Conservation (phyloP, 2,329 filamentous ascomycete genomes). For the Rhinocladiella similis region DNA sequence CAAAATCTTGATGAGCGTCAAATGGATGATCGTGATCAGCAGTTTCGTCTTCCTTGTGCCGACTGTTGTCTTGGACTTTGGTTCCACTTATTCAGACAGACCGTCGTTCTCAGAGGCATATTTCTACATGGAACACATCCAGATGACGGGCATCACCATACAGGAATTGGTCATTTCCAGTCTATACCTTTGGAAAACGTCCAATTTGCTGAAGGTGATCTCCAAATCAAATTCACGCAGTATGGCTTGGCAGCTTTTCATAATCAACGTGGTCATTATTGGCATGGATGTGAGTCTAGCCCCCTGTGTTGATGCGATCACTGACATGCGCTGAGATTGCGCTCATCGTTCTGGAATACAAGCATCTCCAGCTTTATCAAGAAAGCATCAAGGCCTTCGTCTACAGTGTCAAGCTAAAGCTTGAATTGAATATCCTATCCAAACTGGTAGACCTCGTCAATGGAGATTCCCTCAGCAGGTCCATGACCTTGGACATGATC, state of each 20-base stretch:
- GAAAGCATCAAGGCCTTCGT: constrained; percentile 48
- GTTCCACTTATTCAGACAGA: constrained; percentile 34
- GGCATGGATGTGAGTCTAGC: constrained; percentile 37
- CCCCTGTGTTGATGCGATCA: background rate
- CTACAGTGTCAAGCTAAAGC: constrained; percentile 51
- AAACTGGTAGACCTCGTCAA: constrained; percentile 44
- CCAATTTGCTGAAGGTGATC: constrained; percentile 51
- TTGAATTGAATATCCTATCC: constrained; percentile 50
- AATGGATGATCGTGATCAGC: constrained; percentile 48
- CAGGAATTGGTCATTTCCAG: constrained; percentile 57
- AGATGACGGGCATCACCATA: constrained; percentile 57
- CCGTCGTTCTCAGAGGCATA: constrained; percentile 38
- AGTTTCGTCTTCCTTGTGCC: constrained; percentile 45
- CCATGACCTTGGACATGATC: constrained; percentile 17
- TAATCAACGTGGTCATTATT: constrained; percentile 51
- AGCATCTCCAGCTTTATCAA: constrained; percentile 46
- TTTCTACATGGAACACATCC: constrained; percentile 54
- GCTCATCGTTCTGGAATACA: constrained; percentile 45
- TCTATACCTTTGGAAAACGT: constrained; percentile 55
- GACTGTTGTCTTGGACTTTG: constrained; percentile 45
- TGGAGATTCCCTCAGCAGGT: constrained; percentile 2
- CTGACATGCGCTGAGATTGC: constrained; percentile 31
- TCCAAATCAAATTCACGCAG: constrained; percentile 43
- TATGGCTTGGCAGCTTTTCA: constrained; percentile 50
- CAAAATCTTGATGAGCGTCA: constrained; percentile 41